Base-by-base conservation (phyloP, 805 yeast genomes). In the Lipomyces anomalus region DNA sequence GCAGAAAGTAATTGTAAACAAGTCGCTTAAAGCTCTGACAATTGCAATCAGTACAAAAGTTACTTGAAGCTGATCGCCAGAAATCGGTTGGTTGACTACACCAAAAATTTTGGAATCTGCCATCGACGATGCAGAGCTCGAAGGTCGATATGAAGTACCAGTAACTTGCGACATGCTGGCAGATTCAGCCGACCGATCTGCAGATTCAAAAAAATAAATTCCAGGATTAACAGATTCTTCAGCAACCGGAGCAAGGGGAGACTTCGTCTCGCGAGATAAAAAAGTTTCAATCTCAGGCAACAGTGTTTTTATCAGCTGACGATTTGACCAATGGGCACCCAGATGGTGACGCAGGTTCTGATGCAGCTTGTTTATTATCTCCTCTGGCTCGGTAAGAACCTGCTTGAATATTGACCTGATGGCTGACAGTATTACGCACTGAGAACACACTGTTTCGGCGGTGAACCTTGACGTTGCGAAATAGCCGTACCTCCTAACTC, bases 351-450 rank as follows among this genome's bases (percentile, higher is more conserved):
- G 38, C 7, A 48, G 22, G 4, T 22, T 16, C 22, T 9, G 16
- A 26, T 38, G 23, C 22, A 50, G 42, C 35, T 11, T 17, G 16
- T n/a, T 28, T 7, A 50, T 30, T 5, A 41, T 38, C 4, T 43
- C 46, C 22, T 32, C 37, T 16, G 29, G 28, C 23, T 53, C 57
- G 3, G 57, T 24, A n/a, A 53, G 32, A 4, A 53, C 46, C 28
- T 53, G 57, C 35, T 42, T 36, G 13, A 53, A 22, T 9, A 53
- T 4, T 4, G 29, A 17, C 7, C 54, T 44, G 20, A 48, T 17
- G 18, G 26, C 22, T n/a, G 23, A 20, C 9, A 44, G 40, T 4
- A 48, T 18, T 4, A 52, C 46, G 33, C 41, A 50, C 24, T 47
- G 42, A 3, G 54, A 44, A 5, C 28, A 21, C 16, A 40, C 29